A percentile compares a stretch with the other conserved stretches of the same genome.
phyloP scores from a whole-genome alignment of 2,329 filamentous ascomycete genomes.

The Xylaria sp. region DNA sequence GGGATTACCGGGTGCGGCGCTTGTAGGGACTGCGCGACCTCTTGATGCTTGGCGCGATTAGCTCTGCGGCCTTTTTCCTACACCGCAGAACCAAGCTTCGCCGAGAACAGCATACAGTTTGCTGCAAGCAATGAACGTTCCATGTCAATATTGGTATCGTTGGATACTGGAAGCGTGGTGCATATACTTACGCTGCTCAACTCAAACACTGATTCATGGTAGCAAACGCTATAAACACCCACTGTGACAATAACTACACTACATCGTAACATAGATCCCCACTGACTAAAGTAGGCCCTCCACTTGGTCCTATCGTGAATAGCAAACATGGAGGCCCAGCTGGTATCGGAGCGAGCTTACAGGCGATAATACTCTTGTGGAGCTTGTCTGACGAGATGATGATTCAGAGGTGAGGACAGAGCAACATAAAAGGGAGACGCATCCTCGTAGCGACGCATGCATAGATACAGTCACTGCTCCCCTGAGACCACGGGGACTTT shows the following conservation, averaged over 20 bases:
- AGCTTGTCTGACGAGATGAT: slow-evolving; percentile 21
- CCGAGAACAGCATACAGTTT: slow-evolving; percentile 7
- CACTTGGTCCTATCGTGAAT: slow-evolving; percentile 35
- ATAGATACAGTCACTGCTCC: slow-evolving; percentile 1
- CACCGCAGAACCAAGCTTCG: background rate
- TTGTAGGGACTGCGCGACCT: slow-evolving; percentile 28
- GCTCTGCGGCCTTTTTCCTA: slow-evolving; percentile 28
- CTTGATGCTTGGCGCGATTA: slow-evolving; percentile 26
- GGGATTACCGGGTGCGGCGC: slow-evolving; percentile 39
- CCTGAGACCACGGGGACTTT: slow-evolving; percentile 23
- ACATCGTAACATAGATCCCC: slow-evolving; percentile 19
- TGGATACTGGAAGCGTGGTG: background rate
- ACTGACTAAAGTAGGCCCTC: slow-evolving; percentile 31
- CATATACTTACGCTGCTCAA: background rate
- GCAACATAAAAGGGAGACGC: slow-evolving; percentile 38
- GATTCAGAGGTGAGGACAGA: slow-evolving; percentile 24
- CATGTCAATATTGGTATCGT: background rate
- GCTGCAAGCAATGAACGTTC: background rate
- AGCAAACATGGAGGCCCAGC: slow-evolving; percentile 24
- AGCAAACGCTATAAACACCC: background rate
- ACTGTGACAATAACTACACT: slow-evolving; percentile 1
- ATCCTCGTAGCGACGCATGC: slow-evolving; percentile 27
- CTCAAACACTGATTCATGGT: background rate
- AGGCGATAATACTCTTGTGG: slow-evolving; percentile 27
- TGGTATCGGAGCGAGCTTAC: slow-evolving; percentile 23